Conservation (phyloP, 1,284 basidiomycete species). For the Sparassis latifolia region DNA sequence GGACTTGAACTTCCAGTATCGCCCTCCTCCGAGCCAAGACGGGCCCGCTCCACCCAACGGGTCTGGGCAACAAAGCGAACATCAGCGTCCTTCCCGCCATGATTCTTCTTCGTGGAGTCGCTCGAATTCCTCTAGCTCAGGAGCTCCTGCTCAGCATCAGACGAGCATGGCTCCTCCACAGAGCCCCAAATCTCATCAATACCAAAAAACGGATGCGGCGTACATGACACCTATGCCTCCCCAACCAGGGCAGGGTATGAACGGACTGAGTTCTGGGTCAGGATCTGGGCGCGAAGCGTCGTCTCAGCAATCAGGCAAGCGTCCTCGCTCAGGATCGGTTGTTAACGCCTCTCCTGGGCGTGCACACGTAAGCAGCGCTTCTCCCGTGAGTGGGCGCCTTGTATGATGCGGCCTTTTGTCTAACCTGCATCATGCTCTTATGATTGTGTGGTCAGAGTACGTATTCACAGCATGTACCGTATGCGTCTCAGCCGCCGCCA, state of each 20-base stretch:
- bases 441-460: conserved; percentile 13
- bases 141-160: conserved; percentile 10
- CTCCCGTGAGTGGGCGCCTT: conserved; percentile 14
- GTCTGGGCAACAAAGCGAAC: conserved; percentile 11
- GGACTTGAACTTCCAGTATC: conserved; percentile 53
- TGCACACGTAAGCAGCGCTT: conserved; percentile 30
- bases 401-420: not conserved
- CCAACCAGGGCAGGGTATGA: conserved; percentile 6
- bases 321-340: conserved; percentile 23
- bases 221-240: conserved; percentile 12
- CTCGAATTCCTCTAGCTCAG: conserved; percentile 9
- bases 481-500: conserved; percentile 22
- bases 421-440: conserved; percentile 8
- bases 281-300: conserved; percentile 16
- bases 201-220: conserved; percentile 13
- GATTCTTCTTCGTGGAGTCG: conserved; percentile 19
- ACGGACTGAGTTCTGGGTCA: conserved; percentile 10
- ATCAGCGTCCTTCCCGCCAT: conserved; percentile 16
- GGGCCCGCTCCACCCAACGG: conserved; percentile 14
- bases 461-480: conserved; percentile 23
- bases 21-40: conserved; percentile 28
- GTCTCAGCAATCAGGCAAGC: conserved; percentile 21
- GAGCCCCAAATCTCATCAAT: conserved; percentile 14
- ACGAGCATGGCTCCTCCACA: conserved; percentile 16
- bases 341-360: conserved; percentile 27